Base-by-base conservation (phyloP, 78 protist species). In the Trichosphaerium sp. region DNA sequence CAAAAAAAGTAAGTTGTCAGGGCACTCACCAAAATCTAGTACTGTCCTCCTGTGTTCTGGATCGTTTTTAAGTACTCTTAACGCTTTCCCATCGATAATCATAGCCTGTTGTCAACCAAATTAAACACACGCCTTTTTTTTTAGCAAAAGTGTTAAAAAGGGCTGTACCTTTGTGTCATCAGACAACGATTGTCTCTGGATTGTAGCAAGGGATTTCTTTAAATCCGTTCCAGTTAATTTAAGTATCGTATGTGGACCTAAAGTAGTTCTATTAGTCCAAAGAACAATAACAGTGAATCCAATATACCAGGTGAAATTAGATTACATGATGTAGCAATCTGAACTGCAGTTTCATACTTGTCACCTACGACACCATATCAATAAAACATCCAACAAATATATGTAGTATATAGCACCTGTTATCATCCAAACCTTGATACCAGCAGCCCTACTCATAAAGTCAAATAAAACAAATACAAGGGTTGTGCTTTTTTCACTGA, bases 341-440 rank as follows among this genome's bases (percentile, higher is more conserved):
- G 80, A 39, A 86, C 62, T 6, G 98, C 99, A 2, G 99, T 96
- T 39, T 85, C 88, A 11, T 65, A 65, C 68, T 93, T 93, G 80
- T 96, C 99, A 69, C 99, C n/a, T n/a, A n/a, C n/a, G n/a, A n/a
- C n/a, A n/a, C n/a, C n/a, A n/a, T n/a, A n/a, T n/a, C n/a, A n/a
- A n/a, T n/a, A n/a, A n/a, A n/a, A n/a, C n/a, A n/a, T n/a, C n/a
- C n/a, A n/a, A n/a, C n/a, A n/a, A n/a, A n/a, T n/a, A n/a, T n/a
- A n/a, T n/a, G n/a, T n/a, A n/a, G n/a, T n/a, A n/a, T n/a, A n/a
- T n/a, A n/a, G n/a, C n/a, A n/a, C n/a, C 99, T 0, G 99, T 96
- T 28, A 96, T 78, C 87, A 96, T 85, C 97, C 99, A 95, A 10
- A 96, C 44, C 35, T 61, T 64, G 32, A 96, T 55, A 31, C 82